Base-by-base conservation (phyloP, 2,329 filamentous ascomycete genomes). In the Microdochium trichocladiopsis region DNA sequence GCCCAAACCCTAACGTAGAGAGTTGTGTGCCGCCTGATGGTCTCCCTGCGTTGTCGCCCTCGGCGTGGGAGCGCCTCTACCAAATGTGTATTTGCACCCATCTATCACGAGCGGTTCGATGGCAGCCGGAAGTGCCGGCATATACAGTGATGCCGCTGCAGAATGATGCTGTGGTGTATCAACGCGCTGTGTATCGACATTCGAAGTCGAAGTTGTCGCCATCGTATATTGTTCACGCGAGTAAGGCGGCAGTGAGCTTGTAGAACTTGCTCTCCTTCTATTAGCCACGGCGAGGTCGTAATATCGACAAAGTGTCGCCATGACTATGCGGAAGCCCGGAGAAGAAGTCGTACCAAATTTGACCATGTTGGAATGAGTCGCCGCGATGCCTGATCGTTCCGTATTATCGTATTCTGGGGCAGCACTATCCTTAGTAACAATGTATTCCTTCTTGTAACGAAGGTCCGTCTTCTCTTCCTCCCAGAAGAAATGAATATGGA, bases 401-500 rank as follows among this genome's bases (percentile, higher is more conserved):
- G 55, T 56, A 37, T 55, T 50, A 47, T 57, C 57, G 36, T 53
- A 49, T 3, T 22, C 25, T 4, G 55, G 55, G 14, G 55, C 55
- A 1, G 55, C 55, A 41, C 57, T 58, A 14, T 58, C 57, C 24
- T 48, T 52, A 16, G 48, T 33, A 25, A 57, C 55, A 23, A 58
- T 52, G 37, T 53, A 57, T 22, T 49, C 50, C 25, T 43, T 48
- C 11, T 59, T 66, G 52, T 64, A 61, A 51, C 62, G 64, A 16
- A 70, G 54, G 55, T 69, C 58, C 4, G 67, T 70, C 53, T 65
- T 63, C 36, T 65, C 57, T 49, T 68, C 63, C 55, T 72, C 69
- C 66, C 69, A 72, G 56, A 72, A 70, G 53, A 71, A 71, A 51
- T 63, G 65, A 31, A 72, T 62, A 24, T 60, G 58, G 53, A 71